A percentile compares a stretch with the other conserved stretches of the same genome.
phyloP scores from a whole-genome alignment of 352 stramenopile genomes.

The Pythium insidiosum region DNA sequence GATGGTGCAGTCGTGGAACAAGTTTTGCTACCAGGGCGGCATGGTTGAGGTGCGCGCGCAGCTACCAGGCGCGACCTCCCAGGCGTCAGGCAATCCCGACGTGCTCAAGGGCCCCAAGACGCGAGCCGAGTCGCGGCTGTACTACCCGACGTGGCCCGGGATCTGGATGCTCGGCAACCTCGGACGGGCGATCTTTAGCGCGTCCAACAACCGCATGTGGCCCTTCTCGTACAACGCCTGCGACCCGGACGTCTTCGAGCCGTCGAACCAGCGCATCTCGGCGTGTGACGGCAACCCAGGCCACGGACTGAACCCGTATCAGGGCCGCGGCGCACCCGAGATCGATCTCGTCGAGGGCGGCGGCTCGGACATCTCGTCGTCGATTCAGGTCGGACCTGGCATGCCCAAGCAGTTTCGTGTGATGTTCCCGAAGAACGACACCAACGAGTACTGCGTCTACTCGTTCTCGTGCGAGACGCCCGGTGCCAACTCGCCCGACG shows the following conservation, averaged over 20 bases:
- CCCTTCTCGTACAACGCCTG: constrained; percentile 91
- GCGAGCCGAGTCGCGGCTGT: constrained; percentile 1
- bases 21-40: constrained; percentile 93
- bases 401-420: constrained; percentile 31
- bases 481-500: constrained; percentile 12
- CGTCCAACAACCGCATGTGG: constrained; percentile 87
- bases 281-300: constrained; percentile 85
- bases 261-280: constrained; percentile 43
- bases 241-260: constrained; percentile 38
- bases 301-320: constrained; percentile 76
- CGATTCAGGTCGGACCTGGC: constrained; percentile 67
- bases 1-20: constrained; percentile 92
- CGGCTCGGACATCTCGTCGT: constrained; percentile 66
- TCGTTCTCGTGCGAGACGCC: constrained; percentile 9
- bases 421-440: constrained; percentile 8
- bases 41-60: constrained; percentile 86
- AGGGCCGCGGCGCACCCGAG: constrained; percentile 87
- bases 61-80: constrained; percentile 52
- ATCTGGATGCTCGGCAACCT: constrained; percentile 93
- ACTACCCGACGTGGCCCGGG: constrained; percentile 80
- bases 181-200: constrained; percentile 85
- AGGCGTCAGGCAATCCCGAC: constrained; percentile 12
- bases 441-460: constrained; percentile 9
- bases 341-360: constrained; percentile 90
- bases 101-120: not conserved